phyloP scores from a whole-genome alignment of 495 filamentous ascomycete species.

The Penicillium cinerascens region DNA sequence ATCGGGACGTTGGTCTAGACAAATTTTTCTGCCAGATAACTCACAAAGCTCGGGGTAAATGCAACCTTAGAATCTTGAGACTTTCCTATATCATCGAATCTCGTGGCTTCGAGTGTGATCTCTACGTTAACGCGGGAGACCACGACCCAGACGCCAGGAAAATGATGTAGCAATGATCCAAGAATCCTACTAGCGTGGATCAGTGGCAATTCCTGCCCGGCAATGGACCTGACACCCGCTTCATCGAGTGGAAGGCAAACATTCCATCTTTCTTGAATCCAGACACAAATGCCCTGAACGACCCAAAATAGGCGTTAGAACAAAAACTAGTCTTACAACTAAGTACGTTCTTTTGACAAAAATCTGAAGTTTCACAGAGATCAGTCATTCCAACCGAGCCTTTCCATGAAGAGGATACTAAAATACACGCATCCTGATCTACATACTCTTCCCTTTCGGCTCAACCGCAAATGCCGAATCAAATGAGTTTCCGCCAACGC shows the following conservation, averaged over 20 bases:
- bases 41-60: background rate
- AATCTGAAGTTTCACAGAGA: background rate
- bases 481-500: constrained; percentile 10
- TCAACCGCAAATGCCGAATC: constrained; percentile 14
- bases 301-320: constrained; percentile 29
- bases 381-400: background rate
- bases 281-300: constrained; percentile 18
- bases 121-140: background rate
- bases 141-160: constrained; percentile 23
- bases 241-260: constrained; percentile 19
- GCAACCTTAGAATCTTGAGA: no score
- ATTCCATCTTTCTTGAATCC: constrained; percentile 16
- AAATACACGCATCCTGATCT: constrained; percentile 25
- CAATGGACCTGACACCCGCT: constrained; percentile 19
- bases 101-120: no score
- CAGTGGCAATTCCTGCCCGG: constrained; percentile 20
- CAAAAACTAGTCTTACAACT: constrained; percentile 25
- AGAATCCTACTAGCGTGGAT: no score
- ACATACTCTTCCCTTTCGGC: constrained; percentile 23
- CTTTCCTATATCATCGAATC: no score
- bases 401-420: constrained; percentile 21
- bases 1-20: no score
- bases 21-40: no score
- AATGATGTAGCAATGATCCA: constrained; percentile 27
- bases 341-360: constrained; percentile 6